Conservation (phyloP, 2,329 filamentous ascomycete species). For the Paecilomyces variotii region DNA sequence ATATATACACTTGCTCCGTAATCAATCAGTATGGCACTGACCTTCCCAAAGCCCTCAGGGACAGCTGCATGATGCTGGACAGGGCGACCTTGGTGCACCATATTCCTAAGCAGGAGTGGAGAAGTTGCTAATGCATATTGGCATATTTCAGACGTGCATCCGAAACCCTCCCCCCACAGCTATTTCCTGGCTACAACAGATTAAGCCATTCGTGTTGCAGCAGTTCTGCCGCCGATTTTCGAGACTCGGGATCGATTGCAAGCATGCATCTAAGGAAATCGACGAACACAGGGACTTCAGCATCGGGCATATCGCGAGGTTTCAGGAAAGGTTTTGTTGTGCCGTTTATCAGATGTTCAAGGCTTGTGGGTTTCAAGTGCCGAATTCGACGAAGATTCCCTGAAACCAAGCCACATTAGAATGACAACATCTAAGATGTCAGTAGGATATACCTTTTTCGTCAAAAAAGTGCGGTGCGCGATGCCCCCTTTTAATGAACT, state of each 20-base stretch:
- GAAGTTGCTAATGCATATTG: no score
- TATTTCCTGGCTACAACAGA: no score
- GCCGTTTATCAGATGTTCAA: conserved; percentile 16
- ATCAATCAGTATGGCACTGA: no score
- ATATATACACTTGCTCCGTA: no score
- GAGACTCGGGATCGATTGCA: conserved; percentile 13
- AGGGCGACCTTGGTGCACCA: no score
- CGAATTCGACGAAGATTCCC: conserved; percentile 17
- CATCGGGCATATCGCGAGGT: conserved; percentile 16
- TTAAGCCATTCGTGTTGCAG: conserved; percentile 16
- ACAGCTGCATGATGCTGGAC: no score
- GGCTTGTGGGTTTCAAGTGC: conserved; percentile 13
- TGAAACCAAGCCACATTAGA: conserved; percentile 1
- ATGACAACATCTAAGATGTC: neutral
- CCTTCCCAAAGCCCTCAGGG: no score
- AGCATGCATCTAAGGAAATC: conserved; percentile 19
- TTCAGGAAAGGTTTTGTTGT: conserved; percentile 14
- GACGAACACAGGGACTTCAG: conserved; percentile 17
- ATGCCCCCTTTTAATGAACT: neutral
- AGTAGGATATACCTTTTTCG: neutral
- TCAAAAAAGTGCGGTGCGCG: neutral
- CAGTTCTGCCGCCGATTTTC: conserved; percentile 17
- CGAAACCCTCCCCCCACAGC: no score
- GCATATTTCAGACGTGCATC: no score
- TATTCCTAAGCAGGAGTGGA: no score